phyloP scores from a whole-genome alignment of 331 rosid genomes.

The Erythrophleum ivorense region DNA sequence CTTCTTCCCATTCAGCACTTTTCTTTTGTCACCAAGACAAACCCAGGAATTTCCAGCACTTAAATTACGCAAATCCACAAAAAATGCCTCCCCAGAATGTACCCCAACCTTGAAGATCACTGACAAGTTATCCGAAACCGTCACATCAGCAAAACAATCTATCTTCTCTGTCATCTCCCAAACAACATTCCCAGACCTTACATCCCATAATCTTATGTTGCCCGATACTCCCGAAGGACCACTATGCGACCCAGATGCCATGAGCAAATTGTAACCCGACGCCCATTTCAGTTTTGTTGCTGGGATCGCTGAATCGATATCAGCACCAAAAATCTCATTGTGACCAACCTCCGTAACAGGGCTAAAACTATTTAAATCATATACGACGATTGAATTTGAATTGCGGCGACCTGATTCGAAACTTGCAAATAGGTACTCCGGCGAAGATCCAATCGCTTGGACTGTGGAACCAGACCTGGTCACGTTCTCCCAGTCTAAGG shows the following conservation, averaged over 20 bases:
- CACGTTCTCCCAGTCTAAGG: conserved; percentile 83
- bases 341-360: conserved; percentile 66
- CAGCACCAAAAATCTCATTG: conserved; percentile 83
- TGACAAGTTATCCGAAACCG: conserved; percentile 64
- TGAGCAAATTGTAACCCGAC: conserved; percentile 55
- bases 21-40: conserved; percentile 72
- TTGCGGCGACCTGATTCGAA: conserved; percentile 86
- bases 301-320: conserved; percentile 84
- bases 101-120: conserved; percentile 88
- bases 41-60: conserved; percentile 69
- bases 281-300: conserved; percentile 85
- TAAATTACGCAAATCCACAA: conserved; percentile 64
- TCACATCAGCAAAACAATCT: conserved; percentile 86
- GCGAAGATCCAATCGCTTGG: conserved; percentile 78
- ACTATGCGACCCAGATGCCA: conserved; percentile 98
- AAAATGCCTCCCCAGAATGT: conserved; percentile 68
- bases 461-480: conserved; percentile 88
- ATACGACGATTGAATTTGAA: conserved; percentile 82
- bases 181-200: conserved; percentile 65
- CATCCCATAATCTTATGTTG: conserved; percentile 77
- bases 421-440: conserved; percentile 70
- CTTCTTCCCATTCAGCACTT: conserved; percentile 64
- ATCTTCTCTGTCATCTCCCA: conserved; percentile 77
- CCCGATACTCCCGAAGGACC: conserved; percentile 92
- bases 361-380: conserved; percentile 60